Evolutionary conservation across 2,329 filamentous ascomycete species (phyloP), one percentile per base, ranked within the genome.

Genomic region (Ophiobolus disseminans): DNA sequence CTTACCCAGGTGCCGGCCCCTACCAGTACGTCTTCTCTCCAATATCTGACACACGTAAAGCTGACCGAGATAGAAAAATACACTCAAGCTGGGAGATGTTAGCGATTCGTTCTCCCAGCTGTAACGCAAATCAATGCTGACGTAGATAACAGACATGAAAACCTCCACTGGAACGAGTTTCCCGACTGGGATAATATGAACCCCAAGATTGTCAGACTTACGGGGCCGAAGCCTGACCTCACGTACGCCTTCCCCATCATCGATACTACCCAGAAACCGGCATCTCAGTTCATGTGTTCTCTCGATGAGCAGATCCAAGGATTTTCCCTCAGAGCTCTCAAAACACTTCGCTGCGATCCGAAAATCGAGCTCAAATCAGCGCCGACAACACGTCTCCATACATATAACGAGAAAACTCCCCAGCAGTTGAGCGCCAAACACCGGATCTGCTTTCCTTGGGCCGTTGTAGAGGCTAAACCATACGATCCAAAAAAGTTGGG

Each of bases 401-500:
- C 25, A 42, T 46, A 37, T 35, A 35, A 28, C 4, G 25, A 14
- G 39, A 17, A 7, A n/a, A 20, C 21, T 13, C 39, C 26, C 4
- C 25, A 32, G 6, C 40, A 46, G 20, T 14, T 45, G 16, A 13
- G 17, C 13, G 45, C 40, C 30, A 34, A 28, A 40, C 50, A 57
- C 22, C 19, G 49, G 14, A 44, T 49, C 8, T 58, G 55, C 34
- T 58, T 55, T 26, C 55, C 55, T 3, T 58, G 55, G 55, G 52
- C 55, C 21, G 22, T 58, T 16, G 49, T 58, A 19, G 55, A 58
- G 25, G 46, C 45, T 16, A 53, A 46, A 30, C n/a, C 17, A 4
- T 23, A 25, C 16, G n/a, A 10, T 2, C 5, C 5, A n/a, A 38
- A 26, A 3, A 6, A 2, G 9, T 11, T 10, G 4, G 11, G 7